Percentiles rank a stretch among this genome's conserved stretches.
phyloP scores from a whole-genome alignment of 1,139 yeast genomes.

The Debaryomycetaceae sp. region DNA sequence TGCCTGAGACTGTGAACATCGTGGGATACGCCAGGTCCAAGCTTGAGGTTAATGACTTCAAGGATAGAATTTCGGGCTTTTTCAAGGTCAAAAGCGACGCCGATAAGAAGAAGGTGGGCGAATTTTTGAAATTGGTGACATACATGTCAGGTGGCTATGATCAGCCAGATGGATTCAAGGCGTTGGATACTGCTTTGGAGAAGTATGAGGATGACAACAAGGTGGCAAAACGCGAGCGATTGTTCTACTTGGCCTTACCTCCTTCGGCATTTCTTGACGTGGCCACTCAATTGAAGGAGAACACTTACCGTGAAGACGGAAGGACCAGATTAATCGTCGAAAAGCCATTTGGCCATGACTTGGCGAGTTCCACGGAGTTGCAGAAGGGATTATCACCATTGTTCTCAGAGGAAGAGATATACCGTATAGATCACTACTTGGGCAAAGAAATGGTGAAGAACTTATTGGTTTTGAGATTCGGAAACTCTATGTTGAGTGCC shows the following conservation, averaged over 20 bases:
- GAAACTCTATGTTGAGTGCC: conserved; percentile 79
- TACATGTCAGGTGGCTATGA: conserved; percentile 83
- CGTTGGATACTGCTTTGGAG: conserved; percentile 53
- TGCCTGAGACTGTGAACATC: conserved; percentile 68
- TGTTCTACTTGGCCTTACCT: conserved; percentile 91
- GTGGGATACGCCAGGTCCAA: conserved; percentile 91
- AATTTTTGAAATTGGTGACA: conserved; percentile 60
- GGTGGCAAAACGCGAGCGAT: conserved; percentile 57
- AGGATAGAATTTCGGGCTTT: conserved; percentile 58
- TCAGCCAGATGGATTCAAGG: conserved; percentile 64
- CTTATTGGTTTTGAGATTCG: conserved; percentile 82
- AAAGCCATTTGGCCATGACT: conserved; percentile 96
- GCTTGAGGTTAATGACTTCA: conserved; percentile 62
- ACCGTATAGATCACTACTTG: conserved; percentile 93
- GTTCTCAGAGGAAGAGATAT: conserved; percentile 87
- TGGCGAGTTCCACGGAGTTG: conserved; percentile 70
- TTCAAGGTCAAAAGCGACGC: conserved; percentile 56
- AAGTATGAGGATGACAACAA: conserved; percentile 51
- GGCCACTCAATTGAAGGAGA: conserved; percentile 65
- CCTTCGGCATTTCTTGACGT: conserved; percentile 87
- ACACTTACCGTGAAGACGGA: conserved; percentile 67
- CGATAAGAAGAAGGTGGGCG: conserved; percentile 47
- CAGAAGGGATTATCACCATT: conserved; percentile 78
- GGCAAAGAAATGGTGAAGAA: conserved; percentile 99
- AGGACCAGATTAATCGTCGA: conserved; percentile 83